Base-by-base conservation (phyloP, 2,329 filamentous ascomycete genomes). In the Davidsoniella eucalypti region DNA sequence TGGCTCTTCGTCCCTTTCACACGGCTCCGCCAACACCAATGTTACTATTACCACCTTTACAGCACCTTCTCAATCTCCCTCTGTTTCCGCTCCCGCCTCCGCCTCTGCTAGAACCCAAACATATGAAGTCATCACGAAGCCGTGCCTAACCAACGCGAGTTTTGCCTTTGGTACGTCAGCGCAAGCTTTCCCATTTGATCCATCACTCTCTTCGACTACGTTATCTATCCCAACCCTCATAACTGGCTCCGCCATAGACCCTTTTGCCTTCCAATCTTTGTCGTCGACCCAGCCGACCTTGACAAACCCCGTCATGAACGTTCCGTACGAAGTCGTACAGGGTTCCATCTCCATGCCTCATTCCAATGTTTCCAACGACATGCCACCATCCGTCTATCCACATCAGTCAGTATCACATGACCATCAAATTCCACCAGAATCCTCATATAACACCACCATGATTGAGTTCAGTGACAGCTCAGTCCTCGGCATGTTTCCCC, bases 121-220 rank as follows among this genome's bases (percentile, higher is more conserved):
- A 18, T 71, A 71, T 52, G 69, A 76, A 54, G 61, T 75, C 14
- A 64, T 76, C 47, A 70, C 70, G 2, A 65, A 70, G 47, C 67
- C 49, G 3, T 38, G 12, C 10, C n/a, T 26, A 10, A 73, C 0
- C 18, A 76, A 77, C 57, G 72, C 73, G 8, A 73, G 68, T 57
- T 78, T 77, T 56, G 66, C 69, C 7, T 67, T 69, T 51, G 61
- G 64, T 54, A 57, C 63, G 33, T 54, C 57, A 7, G 52, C 58
- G 18, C 56, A 61, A 21, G 25, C 36, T 43, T 55, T 17, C 51
- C 52, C 18, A 57, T 59, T 47, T 44, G 55, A n/a, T 55, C 57
- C 44, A 52, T 57, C 44, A 33, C 43, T 23, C 21, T 29, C 39
- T 53, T 4, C 21, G 21, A 5, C 21, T 23, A 26, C 29, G 23